Conservation (phyloP, 2,329 filamentous ascomycete species). For the Colletotrichum karsti region DNA sequence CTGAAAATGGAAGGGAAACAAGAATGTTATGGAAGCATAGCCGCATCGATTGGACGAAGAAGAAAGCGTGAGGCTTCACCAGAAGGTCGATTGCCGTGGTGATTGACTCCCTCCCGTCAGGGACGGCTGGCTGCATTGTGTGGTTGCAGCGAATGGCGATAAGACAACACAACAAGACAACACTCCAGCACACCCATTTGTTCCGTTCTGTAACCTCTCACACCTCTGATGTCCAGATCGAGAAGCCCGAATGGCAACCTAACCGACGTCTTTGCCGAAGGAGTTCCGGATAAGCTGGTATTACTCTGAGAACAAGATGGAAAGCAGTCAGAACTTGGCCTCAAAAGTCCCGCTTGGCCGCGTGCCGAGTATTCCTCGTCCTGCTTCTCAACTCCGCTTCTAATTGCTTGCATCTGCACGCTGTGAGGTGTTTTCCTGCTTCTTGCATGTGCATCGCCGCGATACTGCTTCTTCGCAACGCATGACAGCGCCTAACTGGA, state of each 20-base stretch:
- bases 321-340: neutral
- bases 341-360: neutral
- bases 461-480: neutral
- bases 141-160: conserved; percentile 17
- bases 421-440: conserved; percentile 5
- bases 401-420: neutral
- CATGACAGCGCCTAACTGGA: neutral
- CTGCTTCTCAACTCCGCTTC: neutral
- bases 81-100: conserved; percentile 14
- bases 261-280: neutral
- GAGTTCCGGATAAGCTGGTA: neutral
- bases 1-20: conserved; percentile 7
- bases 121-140: conserved; percentile 8
- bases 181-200: neutral
- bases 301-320: neutral
- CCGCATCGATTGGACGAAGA: neutral
- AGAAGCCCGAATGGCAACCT: neutral
- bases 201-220: neutral
- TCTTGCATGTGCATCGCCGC: conserved; percentile 5
- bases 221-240: neutral
- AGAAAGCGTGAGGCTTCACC: neutral
- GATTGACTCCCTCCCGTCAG: neutral
- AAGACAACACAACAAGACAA: conserved; percentile 26
- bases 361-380: conserved; percentile 4
- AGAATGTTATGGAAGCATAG: neutral